Percentiles rank a stretch among this genome's conserved stretches.
Conservation (phyloP, 768 basidiomycete species). For the Agaricus blazei region DNA sequence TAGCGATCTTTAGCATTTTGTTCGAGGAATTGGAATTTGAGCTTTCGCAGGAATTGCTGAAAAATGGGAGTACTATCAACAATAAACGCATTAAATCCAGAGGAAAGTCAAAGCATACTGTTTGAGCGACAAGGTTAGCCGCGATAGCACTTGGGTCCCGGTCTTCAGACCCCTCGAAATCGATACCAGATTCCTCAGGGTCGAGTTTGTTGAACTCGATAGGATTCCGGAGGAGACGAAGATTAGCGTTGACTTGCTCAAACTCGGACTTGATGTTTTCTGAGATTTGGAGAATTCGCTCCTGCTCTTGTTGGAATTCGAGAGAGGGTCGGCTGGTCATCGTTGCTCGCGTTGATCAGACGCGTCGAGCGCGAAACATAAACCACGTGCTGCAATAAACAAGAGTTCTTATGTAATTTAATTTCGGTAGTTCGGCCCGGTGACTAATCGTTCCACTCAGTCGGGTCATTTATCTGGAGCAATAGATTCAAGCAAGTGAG, state of each 20-base stretch:
- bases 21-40: slow-evolving; percentile 88
- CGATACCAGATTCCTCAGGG: slow-evolving; percentile 27
- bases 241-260: slow-evolving; percentile 23
- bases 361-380: not conserved
- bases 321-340: slow-evolving; percentile 2
- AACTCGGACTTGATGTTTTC: slow-evolving; percentile 26
- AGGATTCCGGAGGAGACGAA: slow-evolving; percentile 33
- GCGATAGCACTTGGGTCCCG: slow-evolving; percentile 55
- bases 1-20: slow-evolving; percentile 91
- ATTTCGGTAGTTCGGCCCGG: too few relatives aligned
- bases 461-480: too few relatives aligned
- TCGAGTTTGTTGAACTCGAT: slow-evolving; percentile 32
- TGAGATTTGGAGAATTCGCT: slow-evolving; percentile 28
- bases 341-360: not conserved
- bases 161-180: slow-evolving; percentile 28
- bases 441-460: too few relatives aligned
- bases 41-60: slow-evolving; percentile 69
- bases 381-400: not conserved
- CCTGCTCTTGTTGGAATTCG: slow-evolving; percentile 22
- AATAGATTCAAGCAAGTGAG: too few relatives aligned
- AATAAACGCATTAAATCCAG: not conserved
- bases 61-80: too few relatives aligned
- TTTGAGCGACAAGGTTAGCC: slow-evolving; percentile 54
- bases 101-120: slow-evolving; percentile 33
- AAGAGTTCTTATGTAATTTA: not conserved